Conservation (phyloP, 2,329 filamentous ascomycete genomes). For the Ampelomyces quisqualis region DNA sequence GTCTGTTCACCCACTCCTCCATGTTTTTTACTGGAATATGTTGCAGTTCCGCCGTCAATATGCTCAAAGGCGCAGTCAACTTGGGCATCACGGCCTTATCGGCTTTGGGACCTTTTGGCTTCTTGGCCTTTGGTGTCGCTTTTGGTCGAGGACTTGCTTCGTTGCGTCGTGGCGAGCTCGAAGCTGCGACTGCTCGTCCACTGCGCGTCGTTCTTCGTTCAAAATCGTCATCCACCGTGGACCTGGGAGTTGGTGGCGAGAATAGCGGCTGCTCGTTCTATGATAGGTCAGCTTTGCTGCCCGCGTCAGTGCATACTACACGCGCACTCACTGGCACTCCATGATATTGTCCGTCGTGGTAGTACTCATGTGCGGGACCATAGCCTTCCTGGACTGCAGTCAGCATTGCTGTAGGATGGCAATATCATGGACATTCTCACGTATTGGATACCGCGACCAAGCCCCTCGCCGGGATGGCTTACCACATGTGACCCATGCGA, state of each 20-base stretch:
- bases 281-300: constrained; percentile 17
- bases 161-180: constrained; percentile 25
- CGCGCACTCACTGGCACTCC: constrained; percentile 26
- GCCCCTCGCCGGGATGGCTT: constrained; percentile 20
- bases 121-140: constrained; percentile 44
- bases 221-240: constrained; percentile 45
- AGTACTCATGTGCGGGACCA: constrained; percentile 29
- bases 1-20: constrained; percentile 72
- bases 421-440: constrained; percentile 21
- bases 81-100: constrained; percentile 54
- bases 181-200: constrained; percentile 24
- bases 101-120: constrained; percentile 47
- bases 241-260: constrained; percentile 49
- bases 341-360: constrained; percentile 30
- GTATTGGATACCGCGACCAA: constrained; percentile 37
- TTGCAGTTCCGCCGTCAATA: constrained; percentile 64
- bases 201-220: constrained; percentile 44
- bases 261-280: constrained; percentile 32
- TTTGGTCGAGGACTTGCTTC: constrained; percentile 30
- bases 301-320: background rate
- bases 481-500: constrained; percentile 32
- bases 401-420: constrained; percentile 16
- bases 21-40: constrained; percentile 73
- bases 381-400: constrained; percentile 35
- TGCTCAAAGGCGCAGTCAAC: constrained; percentile 68